A percentile compares a stretch with the other conserved stretches of the same genome.
Evolutionary conservation across 208 protist genomes (phyloP).

Genomic region (Blechomonas ayalai): DNA sequence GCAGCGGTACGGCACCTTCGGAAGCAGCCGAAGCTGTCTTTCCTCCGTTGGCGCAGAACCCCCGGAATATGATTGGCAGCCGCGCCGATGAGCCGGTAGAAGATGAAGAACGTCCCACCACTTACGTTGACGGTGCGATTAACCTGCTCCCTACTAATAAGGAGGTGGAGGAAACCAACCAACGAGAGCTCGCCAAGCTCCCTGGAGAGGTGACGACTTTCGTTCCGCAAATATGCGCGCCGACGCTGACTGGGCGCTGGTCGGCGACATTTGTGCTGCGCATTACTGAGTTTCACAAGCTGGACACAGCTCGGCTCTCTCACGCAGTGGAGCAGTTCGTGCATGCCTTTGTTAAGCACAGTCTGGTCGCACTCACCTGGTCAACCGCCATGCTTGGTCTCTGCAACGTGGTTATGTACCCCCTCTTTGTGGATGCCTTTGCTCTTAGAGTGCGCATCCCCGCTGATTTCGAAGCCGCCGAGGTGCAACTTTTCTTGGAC

Average conservation of each 20-base stretch:
- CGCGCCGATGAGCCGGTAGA: too few relatives aligned
- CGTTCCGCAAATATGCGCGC: slow-evolving; percentile 35
- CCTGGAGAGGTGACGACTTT: slow-evolving; percentile 55
- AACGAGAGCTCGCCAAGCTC: slow-evolving; percentile 49
- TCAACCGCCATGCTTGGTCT: slow-evolving; percentile 6
- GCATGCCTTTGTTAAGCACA: slow-evolving; percentile 11
- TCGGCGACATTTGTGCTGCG: slow-evolving; percentile 63
- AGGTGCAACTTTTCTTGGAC: slow-evolving; percentile 20
- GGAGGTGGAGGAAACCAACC: slow-evolving; percentile 59
- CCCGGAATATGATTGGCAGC: neutral
- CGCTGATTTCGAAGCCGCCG: slow-evolving; percentile 21
- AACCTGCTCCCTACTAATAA: slow-evolving; percentile 80
- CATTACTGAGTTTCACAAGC: slow-evolving; percentile 7
- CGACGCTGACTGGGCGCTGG: slow-evolving; percentile 52
- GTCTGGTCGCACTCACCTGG: neutral
- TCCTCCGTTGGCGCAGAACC: neutral
- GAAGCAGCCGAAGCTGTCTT: too few relatives aligned
- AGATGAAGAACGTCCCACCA: too few relatives aligned
- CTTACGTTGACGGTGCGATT: slow-evolving; percentile 52
- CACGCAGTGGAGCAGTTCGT: slow-evolving; percentile 22
- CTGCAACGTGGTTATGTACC: slow-evolving; percentile 59
- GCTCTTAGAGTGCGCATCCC: slow-evolving; percentile 75
- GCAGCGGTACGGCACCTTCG: too few relatives aligned
- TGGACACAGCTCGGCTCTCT: slow-evolving; percentile 8
- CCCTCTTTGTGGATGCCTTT: slow-evolving; percentile 71